Conservation (phyloP, 2,329 filamentous ascomycete genomes). For the Aurifilum marmelostoma region DNA sequence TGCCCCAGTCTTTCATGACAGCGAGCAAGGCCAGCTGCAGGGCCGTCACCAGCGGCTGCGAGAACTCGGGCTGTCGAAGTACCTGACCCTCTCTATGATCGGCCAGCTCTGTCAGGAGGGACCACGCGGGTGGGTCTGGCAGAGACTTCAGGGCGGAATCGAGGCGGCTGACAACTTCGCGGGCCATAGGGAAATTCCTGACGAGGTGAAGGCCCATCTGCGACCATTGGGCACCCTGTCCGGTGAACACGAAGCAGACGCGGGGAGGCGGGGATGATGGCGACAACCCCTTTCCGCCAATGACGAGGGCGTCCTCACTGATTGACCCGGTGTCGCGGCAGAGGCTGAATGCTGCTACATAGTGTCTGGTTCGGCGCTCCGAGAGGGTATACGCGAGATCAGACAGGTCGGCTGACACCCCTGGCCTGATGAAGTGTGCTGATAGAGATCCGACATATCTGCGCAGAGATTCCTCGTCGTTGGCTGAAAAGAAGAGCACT, state of each 20-base stretch:
- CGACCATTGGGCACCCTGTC: slow-evolving; percentile 38
- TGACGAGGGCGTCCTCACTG: too few relatives aligned
- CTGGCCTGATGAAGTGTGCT: neutral
- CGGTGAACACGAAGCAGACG: slow-evolving; percentile 46
- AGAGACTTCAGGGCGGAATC: neutral
- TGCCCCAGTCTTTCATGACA: too few relatives aligned
- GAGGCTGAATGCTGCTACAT: too few relatives aligned
- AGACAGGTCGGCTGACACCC: neutral
- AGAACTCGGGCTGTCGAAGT: slow-evolving; percentile 8
- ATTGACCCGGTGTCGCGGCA: too few relatives aligned
- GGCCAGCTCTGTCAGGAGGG: neutral
- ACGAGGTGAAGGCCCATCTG: neutral
- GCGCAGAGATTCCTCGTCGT: neutral
- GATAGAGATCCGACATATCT: neutral
- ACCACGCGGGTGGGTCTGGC: neutral
- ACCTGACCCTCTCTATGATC: neutral
- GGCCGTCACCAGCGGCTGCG: slow-evolving; percentile 15
- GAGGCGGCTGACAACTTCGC: neutral
- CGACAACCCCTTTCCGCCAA: too few relatives aligned
- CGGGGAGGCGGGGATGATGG: neutral
- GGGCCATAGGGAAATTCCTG: slow-evolving; percentile 37
- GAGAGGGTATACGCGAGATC: slow-evolving; percentile 33
- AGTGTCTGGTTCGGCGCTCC: neutral
- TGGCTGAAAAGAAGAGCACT: neutral
- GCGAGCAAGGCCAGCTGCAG: too few relatives aligned